These are phyloP conservation scores for Rhizoctonia solani DNA, from an alignment of 1,284 basidiomycete species.

Conservation along the genomic window DNA sequence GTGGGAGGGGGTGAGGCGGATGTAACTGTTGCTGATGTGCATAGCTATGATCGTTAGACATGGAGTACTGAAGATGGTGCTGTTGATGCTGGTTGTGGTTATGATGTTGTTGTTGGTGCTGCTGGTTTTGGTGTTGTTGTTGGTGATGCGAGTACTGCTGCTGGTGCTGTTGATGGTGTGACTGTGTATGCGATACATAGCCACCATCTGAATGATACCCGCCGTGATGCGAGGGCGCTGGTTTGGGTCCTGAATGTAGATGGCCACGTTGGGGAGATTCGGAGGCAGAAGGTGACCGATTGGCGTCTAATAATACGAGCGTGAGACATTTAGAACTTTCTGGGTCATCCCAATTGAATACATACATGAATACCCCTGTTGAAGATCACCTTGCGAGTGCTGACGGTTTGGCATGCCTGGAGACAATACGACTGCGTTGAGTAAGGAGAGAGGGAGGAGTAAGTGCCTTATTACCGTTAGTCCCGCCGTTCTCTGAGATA, in stretches of 20 bases:
- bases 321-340: conserved; percentile 14
- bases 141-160: conserved; percentile 1
- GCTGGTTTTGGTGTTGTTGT: conserved; percentile 13
- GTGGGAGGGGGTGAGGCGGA: conserved; percentile 36
- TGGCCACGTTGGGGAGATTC: conserved; percentile 21
- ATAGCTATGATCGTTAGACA: conserved; percentile 3
- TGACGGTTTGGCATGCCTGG: conserved; percentile 7
- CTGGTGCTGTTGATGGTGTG: conserved; percentile 15
- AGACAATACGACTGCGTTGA: conserved; percentile 12
- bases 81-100: conserved; percentile 41
- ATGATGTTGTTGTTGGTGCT: conserved; percentile 22
- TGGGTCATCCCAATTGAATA: background rate
- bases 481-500: background rate
- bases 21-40: conserved; percentile 31
- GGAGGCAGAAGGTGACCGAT: conserved; percentile 3
- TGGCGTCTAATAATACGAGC: conserved; percentile 5
- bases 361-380: conserved; percentile 19
- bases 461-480: conserved; percentile 1
- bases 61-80: conserved; percentile 24
- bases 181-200: conserved; percentile 16
- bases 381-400: background rate
- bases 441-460: conserved; percentile 10
- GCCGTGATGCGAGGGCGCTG: conserved; percentile 30
- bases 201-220: conserved; percentile 28
- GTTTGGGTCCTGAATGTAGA: conserved; percentile 3